Base-by-base conservation (phyloP, 2,329 filamentous ascomycete genomes). In the Plenodomus biglobosus region DNA sequence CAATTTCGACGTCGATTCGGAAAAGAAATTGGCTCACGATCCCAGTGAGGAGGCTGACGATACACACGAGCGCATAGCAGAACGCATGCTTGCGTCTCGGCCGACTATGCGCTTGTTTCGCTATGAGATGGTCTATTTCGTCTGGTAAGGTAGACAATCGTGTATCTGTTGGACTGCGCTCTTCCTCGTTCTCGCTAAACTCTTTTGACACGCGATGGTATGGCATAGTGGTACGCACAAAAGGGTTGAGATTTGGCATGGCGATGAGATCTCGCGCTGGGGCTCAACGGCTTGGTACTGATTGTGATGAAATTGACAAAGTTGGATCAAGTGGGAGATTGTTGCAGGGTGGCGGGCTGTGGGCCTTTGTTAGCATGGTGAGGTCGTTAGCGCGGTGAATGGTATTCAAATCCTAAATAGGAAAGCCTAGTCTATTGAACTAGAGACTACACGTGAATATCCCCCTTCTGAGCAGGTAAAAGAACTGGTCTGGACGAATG, bases 241-340 rank as follows among this genome's bases (percentile, higher is more conserved):
- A 55, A 15, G 34, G 42, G n/a, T 49, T 49, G n/a, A 45, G 46
- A 10, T 32, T 38, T 22, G 16, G 38, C 46, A 49, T 45, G n/a
- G 18, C 34, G 35, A 13, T 8, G 18, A 4, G 16, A 15, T 3
- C 3, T 4, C 6, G 18, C n/a, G 6, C n/a, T 17, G 35, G 11
- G 18, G 7, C 3, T 7, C 3, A 13, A 17, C 7, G 18, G 18
- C 18, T n/a, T n/a, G n/a, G n/a, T n/a, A n/a, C n/a, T n/a, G n/a
- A n/a, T n/a, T n/a, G n/a, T n/a, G n/a, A n/a, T n/a, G n/a, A n/a
- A n/a, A n/a, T n/a, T n/a, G n/a, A n/a, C n/a, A n/a, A n/a, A n/a
- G n/a, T n/a, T n/a, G n/a, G n/a, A n/a, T n/a, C n/a, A n/a, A n/a
- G 15, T 18, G 11, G 35, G 4, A 7, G 35, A n/a, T 7, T 18